A percentile compares a stretch with the other conserved stretches of the same genome.
Conservation (phyloP, 1,284 basidiomycete genomes). For the Marasmius oreades region DNA sequence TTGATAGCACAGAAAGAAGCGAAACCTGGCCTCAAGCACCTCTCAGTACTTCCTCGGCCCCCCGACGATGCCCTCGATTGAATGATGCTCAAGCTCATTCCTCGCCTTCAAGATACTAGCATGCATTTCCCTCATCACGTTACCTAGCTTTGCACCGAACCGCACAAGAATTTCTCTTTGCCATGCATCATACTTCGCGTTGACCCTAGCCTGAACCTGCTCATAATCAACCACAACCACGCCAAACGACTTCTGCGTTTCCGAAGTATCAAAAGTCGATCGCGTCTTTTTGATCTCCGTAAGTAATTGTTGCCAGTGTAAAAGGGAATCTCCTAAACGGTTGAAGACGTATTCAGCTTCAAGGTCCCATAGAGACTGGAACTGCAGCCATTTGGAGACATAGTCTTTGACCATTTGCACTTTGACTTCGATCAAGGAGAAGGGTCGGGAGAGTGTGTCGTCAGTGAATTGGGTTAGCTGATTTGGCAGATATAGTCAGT, state of each 20-base stretch:
- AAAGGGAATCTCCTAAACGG: conserved; percentile 89
- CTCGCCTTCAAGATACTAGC: conserved; percentile 88
- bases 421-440: conserved; percentile 86
- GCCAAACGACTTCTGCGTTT: conserved; percentile 88
- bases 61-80: conserved; percentile 55
- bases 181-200: conserved; percentile 98
- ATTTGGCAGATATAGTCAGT: background rate
- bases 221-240: conserved; percentile 97
- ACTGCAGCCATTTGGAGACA: conserved; percentile 96
- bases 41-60: conserved; percentile 23
- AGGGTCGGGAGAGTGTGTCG: conserved; percentile 77
- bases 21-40: background rate
- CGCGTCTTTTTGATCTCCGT: conserved; percentile 96
- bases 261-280: conserved; percentile 94
- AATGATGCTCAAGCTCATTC: conserved; percentile 87
- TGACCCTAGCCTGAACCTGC: conserved; percentile 95
- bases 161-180: conserved; percentile 91
- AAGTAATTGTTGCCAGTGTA: conserved; percentile 91
- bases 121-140: conserved; percentile 96
- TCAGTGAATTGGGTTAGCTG: conserved; percentile 79
- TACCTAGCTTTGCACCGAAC: conserved; percentile 90
- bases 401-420: conserved; percentile 86
- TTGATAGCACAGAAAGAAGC: background rate
- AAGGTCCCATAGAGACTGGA: conserved; percentile 98
- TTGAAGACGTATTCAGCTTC: conserved; percentile 96